Percentiles rank a stretch among this genome's conserved stretches.
Evolutionary conservation across 139 green algal genomes (phyloP).

Genomic region (Chlamydomonas schloesseri): DNA sequence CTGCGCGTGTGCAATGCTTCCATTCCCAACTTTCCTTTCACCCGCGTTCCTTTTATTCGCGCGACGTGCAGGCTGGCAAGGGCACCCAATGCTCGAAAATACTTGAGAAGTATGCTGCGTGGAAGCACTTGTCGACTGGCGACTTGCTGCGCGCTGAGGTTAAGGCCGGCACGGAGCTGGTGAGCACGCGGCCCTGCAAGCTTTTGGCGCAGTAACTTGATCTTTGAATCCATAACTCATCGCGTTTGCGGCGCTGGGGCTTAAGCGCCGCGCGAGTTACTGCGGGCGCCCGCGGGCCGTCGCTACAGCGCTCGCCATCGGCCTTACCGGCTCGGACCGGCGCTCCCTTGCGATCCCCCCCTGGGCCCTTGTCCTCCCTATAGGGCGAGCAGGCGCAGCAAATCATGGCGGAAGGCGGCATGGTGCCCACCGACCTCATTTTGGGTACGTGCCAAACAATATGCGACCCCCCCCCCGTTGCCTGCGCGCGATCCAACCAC

Average conservation of each 20-base stretch:
- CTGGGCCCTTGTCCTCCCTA: not conserved
- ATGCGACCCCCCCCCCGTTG: too few relatives aligned
- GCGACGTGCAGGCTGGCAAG: conserved; percentile 59
- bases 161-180: conserved; percentile 48
- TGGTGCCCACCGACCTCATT: conserved; percentile 61
- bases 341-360: not conserved
- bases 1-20: too few relatives aligned
- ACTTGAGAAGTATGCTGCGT: conserved; percentile 56
- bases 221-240: not conserved
- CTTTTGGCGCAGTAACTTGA: not conserved
- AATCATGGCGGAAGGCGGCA: conserved; percentile 56
- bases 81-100: conserved; percentile 64
- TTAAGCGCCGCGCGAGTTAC: too few relatives aligned
- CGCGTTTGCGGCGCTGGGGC: too few relatives aligned
- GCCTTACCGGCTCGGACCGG: too few relatives aligned
- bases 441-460: conserved; percentile 60
- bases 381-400: conserved; percentile 51
- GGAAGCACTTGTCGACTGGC: conserved; percentile 60
- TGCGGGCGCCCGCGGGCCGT: too few relatives aligned
- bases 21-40: too few relatives aligned
- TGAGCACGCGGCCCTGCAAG: not conserved
- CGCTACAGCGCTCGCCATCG: too few relatives aligned
- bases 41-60: too few relatives aligned
- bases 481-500: too few relatives aligned
- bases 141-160: conserved; percentile 70